phyloP scores from a whole-genome alignment of 306 rosid genomes.

The Sicyos baderoa region DNA sequence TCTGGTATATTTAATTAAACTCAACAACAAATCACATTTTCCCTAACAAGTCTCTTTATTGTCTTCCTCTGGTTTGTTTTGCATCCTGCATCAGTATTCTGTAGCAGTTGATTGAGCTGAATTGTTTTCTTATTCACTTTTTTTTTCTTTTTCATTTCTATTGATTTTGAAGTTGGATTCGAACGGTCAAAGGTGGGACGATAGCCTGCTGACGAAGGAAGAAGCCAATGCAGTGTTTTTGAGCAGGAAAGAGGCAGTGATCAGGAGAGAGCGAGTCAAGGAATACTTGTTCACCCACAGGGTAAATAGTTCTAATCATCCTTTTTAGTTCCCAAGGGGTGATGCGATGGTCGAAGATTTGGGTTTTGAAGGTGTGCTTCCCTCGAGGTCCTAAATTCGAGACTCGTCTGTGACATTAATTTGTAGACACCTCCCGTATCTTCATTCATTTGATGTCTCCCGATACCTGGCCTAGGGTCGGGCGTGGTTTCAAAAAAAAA shows the following conservation, averaged over 20 bases:
- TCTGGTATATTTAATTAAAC: background rate
- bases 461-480: no score
- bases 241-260: slow-evolving; percentile 58
- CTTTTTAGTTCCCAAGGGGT: no score
- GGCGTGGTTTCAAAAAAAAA: no score
- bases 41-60: background rate
- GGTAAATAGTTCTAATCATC: slow-evolving; percentile 33
- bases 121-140: background rate
- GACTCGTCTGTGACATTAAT: no score
- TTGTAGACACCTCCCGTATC: no score
- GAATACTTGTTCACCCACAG: slow-evolving; percentile 60
- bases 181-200: slow-evolving; percentile 65
- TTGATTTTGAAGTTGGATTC: slow-evolving; percentile 58
- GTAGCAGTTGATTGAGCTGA: background rate
- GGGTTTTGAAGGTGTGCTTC: no score
- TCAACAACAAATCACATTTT: background rate
- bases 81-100: slow-evolving; percentile 5
- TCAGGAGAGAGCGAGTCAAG: slow-evolving; percentile 57
- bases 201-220: slow-evolving; percentile 55
- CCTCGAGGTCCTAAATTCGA: no score
- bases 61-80: background rate
- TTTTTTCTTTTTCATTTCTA: no score
- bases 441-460: no score
- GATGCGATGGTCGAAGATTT: no score
- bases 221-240: slow-evolving; percentile 43